Percentiles rank a stretch among this genome's conserved stretches.
phyloP scores from a whole-genome alignment of 2,329 filamentous ascomycete species.

The Monilinia aucupariae region DNA sequence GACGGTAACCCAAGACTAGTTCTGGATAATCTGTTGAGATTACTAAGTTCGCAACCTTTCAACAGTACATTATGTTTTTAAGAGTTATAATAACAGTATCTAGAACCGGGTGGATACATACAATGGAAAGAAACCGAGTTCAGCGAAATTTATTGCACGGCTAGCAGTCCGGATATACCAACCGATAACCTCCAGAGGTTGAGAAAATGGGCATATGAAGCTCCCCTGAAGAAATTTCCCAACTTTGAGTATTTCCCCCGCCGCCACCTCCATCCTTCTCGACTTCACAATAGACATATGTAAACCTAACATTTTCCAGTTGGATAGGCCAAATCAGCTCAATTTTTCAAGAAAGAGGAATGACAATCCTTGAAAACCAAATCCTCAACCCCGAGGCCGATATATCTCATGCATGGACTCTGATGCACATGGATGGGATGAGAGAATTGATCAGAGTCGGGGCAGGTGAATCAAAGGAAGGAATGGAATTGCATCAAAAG shows the following conservation, averaged over 20 bases:
- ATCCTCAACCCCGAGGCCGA: background rate
- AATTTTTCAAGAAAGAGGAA: constrained; percentile 3
- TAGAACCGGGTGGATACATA: constrained; percentile 13
- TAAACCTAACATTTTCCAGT: background rate
- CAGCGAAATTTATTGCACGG: background rate
- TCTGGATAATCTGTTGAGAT: background rate
- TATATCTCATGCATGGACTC: constrained; percentile 1
- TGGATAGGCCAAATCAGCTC: constrained; percentile 10
- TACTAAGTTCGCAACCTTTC: background rate
- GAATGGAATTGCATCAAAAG: background rate
- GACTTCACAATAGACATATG: background rate
- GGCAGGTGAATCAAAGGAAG: background rate
- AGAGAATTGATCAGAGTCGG: background rate
- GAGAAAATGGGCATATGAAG: background rate
- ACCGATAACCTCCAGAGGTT: background rate
- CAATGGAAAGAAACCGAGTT: constrained; percentile 13
- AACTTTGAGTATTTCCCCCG: background rate
- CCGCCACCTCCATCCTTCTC: background rate
- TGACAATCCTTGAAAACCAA: background rate
- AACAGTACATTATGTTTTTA: no score
- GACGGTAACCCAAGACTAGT: constrained; percentile 6
- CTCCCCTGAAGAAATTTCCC: background rate
- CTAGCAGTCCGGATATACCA: background rate
- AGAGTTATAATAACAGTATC: background rate
- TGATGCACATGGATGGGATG: constrained; percentile 3